phyloP scores from a whole-genome alignment of 257 asterid genomes.

The Cordia subcordata region DNA sequence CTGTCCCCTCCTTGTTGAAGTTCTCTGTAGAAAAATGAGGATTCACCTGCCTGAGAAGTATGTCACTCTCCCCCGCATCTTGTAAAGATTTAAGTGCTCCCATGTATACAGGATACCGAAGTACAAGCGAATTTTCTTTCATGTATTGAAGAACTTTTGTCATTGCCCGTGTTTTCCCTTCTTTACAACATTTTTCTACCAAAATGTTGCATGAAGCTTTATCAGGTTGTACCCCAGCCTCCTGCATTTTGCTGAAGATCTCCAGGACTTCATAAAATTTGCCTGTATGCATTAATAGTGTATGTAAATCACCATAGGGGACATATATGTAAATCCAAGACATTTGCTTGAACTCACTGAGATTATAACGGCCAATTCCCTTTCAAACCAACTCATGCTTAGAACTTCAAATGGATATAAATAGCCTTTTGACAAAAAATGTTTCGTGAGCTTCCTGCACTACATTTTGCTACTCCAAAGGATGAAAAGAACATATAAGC shows the following conservation, averaged over 20 bases:
- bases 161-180: constrained; percentile 52
- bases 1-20: constrained; percentile 11
- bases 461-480: no score
- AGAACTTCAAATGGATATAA: no score
- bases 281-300: constrained; percentile 39
- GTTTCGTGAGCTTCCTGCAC: no score
- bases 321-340: no score
- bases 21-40: constrained; percentile 46
- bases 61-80: constrained; percentile 42
- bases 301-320: no score
- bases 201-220: constrained; percentile 90
- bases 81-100: constrained; percentile 51
- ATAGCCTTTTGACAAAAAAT: no score
- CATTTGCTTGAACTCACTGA: no score
- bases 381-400: no score
- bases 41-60: constrained; percentile 67
- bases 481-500: no score
- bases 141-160: constrained; percentile 67
- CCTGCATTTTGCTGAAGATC: constrained; percentile 79
- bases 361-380: no score
- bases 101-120: constrained; percentile 55
- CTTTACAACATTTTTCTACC: constrained; percentile 58
- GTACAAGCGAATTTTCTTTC: constrained; percentile 72
- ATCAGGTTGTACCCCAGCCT: constrained; percentile 79
- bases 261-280: constrained; percentile 59